These are phyloP conservation scores for Camillea tinctor DNA, from an alignment of 2,329 filamentous ascomycete genomes.

Conservation along the genomic window DNA sequence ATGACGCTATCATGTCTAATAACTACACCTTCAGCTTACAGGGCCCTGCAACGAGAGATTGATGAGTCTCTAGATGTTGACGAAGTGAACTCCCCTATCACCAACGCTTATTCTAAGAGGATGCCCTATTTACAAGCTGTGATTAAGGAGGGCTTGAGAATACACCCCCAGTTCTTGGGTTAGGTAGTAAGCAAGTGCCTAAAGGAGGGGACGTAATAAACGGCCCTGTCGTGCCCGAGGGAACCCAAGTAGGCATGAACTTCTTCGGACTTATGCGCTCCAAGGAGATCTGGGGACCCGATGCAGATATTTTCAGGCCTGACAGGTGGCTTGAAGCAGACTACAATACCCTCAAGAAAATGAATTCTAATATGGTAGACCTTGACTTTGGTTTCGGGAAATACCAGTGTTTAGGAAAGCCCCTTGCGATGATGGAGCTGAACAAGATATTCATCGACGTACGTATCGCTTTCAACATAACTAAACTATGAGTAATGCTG, in stretches of 20 bases:
- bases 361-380: conserved; percentile 36
- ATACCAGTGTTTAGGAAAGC: conserved; percentile 41
- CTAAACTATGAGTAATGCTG: neutral
- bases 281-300: conserved; percentile 34
- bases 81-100: conserved; percentile 28
- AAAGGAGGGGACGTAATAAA: conserved; percentile 28
- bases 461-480: conserved; percentile 8
- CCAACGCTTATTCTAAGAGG: conserved; percentile 27
- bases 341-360: conserved; percentile 26
- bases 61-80: conserved; percentile 11
- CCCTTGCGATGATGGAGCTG: conserved; percentile 44
- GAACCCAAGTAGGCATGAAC: conserved; percentile 39
- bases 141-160: conserved; percentile 40
- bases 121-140: conserved; percentile 39
- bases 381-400: conserved; percentile 40
- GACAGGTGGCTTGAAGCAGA: conserved; percentile 43
- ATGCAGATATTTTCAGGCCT: conserved; percentile 38
- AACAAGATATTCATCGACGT: conserved; percentile 44
- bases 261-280: conserved; percentile 38
- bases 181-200: conserved; percentile 31
- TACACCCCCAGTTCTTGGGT: conserved; percentile 36
- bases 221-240: conserved; percentile 37
- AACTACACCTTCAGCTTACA: conserved; percentile 20
- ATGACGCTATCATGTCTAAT: conserved; percentile 27
- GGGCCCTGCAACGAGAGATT: conserved; percentile 19